Base-by-base conservation (phyloP, 2,329 filamentous ascomycete species). In the Colletotrichum salicis region DNA sequence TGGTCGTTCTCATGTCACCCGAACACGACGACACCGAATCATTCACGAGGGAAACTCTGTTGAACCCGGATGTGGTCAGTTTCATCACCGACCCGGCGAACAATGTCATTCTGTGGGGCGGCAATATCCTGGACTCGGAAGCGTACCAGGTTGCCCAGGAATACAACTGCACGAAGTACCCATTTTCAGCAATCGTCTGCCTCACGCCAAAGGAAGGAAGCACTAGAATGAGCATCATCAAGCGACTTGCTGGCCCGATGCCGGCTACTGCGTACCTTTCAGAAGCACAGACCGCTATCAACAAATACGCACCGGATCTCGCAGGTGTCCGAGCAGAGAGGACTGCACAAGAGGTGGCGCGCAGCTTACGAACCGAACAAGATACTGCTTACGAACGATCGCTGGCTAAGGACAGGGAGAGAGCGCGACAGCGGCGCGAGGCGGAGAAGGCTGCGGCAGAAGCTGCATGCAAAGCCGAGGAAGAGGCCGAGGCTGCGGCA, bases 361-460 rank as follows among this genome's bases (percentile, higher is more conserved):
- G 96, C 57, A 93, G 85, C 76, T 85, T 99, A 41, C 90, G 95
- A n/a, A 89, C 93, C 72, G 91, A 97, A 80, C 96, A 99, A 80
- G 95, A 98, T 79, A 93, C 90, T 11, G 96, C 96, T 0, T 99
- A 99, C 80, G 95, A 99, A 82, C 90, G 95, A 73, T 97, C 94
- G 0, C 85, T 99, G 35, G 96, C 95, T 11, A 90, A 91, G 72
- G 96, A 99, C 81, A 88, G 95, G 51, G 95, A 97, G 80, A 92
- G 96, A 24, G 93, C 94, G 0, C 88, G 93, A 37, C 90, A 92
- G 79, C 90, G 90, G 79, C 89, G 89, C 61, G 95, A 97, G 80
- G 94, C 93, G 2, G 94, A 94, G 69, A 89, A 89, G 24, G 89
- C 89, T 0, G 93, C 92, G 22, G 89, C 88, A 33, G 91, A 91